Base-by-base conservation (phyloP, 257 asterid species). In the Rehmannia glutinosa region DNA sequence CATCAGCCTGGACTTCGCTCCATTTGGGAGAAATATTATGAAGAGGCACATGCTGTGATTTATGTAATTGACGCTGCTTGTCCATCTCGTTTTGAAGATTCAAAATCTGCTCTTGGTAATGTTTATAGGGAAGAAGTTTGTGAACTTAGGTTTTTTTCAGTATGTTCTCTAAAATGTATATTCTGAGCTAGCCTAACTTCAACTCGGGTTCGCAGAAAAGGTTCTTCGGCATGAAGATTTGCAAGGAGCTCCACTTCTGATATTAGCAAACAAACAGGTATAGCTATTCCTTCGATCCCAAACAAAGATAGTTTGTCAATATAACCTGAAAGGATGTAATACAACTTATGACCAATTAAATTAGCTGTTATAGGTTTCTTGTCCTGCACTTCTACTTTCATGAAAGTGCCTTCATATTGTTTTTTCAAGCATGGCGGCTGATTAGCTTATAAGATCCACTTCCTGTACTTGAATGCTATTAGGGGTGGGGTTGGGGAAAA, bases 21-120 rank as follows among this genome's bases (percentile, higher is more conserved):
- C 60, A 88, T 90, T 72, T 88, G 97, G 97, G 97, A 90, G 78
- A 88, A 90, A 76, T 90, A 90, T 72, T 90, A 87, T 68, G 96
- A 90, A 75, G 97, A 90, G 84, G 97, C 97, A 58, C 91, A 88
- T 75, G 97, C 97, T 66, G 86, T 91, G 42, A 62, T 91, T 50
- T 91, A 74, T 42, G 92, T 87, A 45, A 84, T 90, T 5, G 97
- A 90, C 75, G 92, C 97, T 69, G 73, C 92, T 63, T 75, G 81
- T 60, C 96, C 96, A 5, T 87, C 91, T 51, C 87, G 93, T 23
- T 90, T 90, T 75, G 95, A 90, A 79, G 97, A 90, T 66, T 85
- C 97, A 32, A 90, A 90, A 82, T 82, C 89, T 43, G 93, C 95
- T 41, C 97, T 90, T 68, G 97, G 97, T 90, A 83, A 75, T 77